phyloP scores from a whole-genome alignment of 306 rosid genomes.

The Fragaria iinumae region DNA sequence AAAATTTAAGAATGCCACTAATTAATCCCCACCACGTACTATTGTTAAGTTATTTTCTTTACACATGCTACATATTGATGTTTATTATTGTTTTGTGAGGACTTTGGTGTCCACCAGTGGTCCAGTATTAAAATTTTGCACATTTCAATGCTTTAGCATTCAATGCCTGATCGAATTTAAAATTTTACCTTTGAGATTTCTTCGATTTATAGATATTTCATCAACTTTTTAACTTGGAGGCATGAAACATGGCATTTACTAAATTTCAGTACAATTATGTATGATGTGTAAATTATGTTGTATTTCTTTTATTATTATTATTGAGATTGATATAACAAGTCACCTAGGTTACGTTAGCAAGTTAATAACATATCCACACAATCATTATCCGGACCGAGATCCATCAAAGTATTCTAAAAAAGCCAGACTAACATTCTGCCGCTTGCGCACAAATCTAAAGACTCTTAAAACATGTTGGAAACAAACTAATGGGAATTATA shows the following conservation, averaged over 20 bases:
- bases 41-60: neutral
- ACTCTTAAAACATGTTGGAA: too few relatives aligned
- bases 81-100: neutral
- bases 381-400: too few relatives aligned
- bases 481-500: too few relatives aligned
- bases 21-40: neutral
- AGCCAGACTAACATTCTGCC: too few relatives aligned
- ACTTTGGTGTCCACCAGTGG: neutral
- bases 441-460: too few relatives aligned
- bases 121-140: neutral
- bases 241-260: neutral
- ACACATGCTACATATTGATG: neutral
- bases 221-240: neutral
- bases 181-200: neutral
- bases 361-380: too few relatives aligned
- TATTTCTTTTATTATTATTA: too few relatives aligned
- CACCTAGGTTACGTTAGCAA: too few relatives aligned
- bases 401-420: too few relatives aligned
- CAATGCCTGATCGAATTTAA: neutral
- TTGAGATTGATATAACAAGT: too few relatives aligned
- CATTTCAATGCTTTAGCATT: constrained; percentile 1
- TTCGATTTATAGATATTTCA: neutral
- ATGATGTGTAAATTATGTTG: too few relatives aligned
- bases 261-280: neutral
- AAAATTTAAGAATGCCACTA: neutral